phyloP scores from a whole-genome alignment of 2,329 filamentous ascomycete genomes.

The Trichoderma oligosporum region DNA sequence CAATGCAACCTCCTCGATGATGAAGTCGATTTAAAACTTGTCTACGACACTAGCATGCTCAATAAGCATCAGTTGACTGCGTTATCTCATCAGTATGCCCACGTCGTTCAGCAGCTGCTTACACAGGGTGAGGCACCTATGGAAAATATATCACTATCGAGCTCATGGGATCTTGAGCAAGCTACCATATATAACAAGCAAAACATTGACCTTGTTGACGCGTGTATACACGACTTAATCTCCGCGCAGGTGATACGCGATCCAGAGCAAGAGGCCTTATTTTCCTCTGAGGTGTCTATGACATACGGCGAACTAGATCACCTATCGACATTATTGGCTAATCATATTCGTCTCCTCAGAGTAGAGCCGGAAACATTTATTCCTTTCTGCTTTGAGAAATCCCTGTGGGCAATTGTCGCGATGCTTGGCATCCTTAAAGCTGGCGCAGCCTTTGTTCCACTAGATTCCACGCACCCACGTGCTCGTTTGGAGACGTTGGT shows the following conservation, averaged over 20 bases:
- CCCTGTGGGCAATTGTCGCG: slow-evolving; percentile 22
- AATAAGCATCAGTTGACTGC: not conserved
- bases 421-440: slow-evolving; percentile 30
- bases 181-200: not conserved
- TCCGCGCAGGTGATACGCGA: not conserved
- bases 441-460: slow-evolving; percentile 27
- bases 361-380: slow-evolving; percentile 26
- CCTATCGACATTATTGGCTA: not conserved
- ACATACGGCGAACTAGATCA: slow-evolving; percentile 5
- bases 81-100: not conserved
- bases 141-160: not conserved
- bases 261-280: slow-evolving; percentile 15
- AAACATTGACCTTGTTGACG: not conserved
- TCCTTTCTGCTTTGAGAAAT: slow-evolving; percentile 23
- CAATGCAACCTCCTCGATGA: not conserved
- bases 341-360: slow-evolving; percentile 20
- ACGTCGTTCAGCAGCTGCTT: slow-evolving; percentile 6
- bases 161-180: slow-evolving; percentile 3
- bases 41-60: not conserved
- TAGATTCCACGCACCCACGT: slow-evolving; percentile 25
- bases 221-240: not conserved
- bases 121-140: not conserved
- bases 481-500: slow-evolving; percentile 3
- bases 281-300: slow-evolving; percentile 10
- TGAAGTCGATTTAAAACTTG: not conserved